These are phyloP conservation scores for Sugiyamaella mastotermitis DNA, from an alignment of 805 yeast species.

Conservation along the genomic window DNA sequence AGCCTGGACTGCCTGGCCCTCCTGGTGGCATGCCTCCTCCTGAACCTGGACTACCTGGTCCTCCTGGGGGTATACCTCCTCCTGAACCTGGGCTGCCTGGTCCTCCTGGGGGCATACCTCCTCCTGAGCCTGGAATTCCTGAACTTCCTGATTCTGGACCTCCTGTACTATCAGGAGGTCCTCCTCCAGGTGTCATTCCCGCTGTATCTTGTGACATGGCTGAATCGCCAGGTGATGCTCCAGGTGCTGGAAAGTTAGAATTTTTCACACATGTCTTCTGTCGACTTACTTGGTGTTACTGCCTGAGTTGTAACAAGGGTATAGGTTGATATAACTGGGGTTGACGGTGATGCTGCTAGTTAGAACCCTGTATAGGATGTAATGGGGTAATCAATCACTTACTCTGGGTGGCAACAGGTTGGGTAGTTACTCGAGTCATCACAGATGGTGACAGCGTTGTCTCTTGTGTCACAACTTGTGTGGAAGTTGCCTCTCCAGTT, in stretches of 20 bases:
- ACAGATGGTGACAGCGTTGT: too few relatives aligned
- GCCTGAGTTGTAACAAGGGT: background rate
- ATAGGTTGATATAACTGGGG: background rate
- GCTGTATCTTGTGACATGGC: background rate
- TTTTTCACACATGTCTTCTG: background rate
- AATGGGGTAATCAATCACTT: too few relatives aligned
- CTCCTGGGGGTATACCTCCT: too few relatives aligned
- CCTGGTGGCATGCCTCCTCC: too few relatives aligned
- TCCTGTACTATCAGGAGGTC: background rate
- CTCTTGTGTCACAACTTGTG: background rate
- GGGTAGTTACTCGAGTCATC: too few relatives aligned
- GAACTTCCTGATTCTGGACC: background rate
- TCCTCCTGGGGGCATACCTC: background rate
- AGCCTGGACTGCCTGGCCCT: too few relatives aligned
- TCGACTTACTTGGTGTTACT: constrained; percentile 2
- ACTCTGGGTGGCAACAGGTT: too few relatives aligned
- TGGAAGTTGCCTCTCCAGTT: constrained; percentile 4
- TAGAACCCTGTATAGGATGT: too few relatives aligned
- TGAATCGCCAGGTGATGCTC: background rate
- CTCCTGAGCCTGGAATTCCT: background rate
- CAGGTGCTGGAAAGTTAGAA: background rate
- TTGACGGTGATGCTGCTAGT: too few relatives aligned
- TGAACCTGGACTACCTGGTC: too few relatives aligned
- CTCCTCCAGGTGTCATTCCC: background rate
- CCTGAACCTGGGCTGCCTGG: constrained; percentile 4